Conservation (phyloP, 2,329 filamentous ascomycete genomes). For the Pseudogymnoascus sp. region DNA sequence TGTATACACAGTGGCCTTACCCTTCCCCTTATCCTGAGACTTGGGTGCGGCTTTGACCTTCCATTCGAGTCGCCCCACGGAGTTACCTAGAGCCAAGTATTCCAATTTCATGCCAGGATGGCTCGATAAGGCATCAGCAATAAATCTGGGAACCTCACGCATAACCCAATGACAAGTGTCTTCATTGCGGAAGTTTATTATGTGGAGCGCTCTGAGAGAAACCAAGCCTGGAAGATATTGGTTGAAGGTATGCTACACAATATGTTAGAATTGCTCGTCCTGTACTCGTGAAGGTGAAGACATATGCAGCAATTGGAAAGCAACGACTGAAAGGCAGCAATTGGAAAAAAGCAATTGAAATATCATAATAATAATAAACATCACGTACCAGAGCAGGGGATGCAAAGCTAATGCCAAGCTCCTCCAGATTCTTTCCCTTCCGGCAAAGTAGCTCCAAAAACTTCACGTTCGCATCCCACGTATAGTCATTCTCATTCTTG, state of each 20-base stretch:
- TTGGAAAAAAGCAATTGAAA: constrained; percentile 31
- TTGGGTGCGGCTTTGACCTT: constrained; percentile 21
- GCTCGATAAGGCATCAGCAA: constrained; percentile 49
- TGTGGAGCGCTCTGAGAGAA: constrained; percentile 46
- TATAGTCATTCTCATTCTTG: constrained; percentile 43
- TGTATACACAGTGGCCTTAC: constrained; percentile 18
- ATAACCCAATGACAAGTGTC: constrained; percentile 49
- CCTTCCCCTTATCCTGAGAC: constrained; percentile 16
- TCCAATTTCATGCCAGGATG: constrained; percentile 47
- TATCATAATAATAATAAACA: constrained; percentile 40
- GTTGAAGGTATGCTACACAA: constrained; percentile 45
- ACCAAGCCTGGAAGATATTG: constrained; percentile 41
- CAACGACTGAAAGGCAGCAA: not conserved
- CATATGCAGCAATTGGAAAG: not conserved
- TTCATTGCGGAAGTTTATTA: constrained; percentile 45
- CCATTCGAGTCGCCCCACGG: constrained; percentile 41
- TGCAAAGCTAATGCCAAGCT: constrained; percentile 48
- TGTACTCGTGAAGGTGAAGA: constrained; percentile 6
- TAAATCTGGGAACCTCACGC: constrained; percentile 48
- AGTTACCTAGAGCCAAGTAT: constrained; percentile 46
- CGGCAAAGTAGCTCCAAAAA: constrained; percentile 45
- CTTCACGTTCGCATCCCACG: constrained; percentile 51
- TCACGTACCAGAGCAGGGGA: constrained; percentile 38
- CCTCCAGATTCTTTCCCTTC: constrained; percentile 41
- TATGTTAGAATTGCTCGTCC: constrained; percentile 10